Evolutionary conservation across 306 rosid species (phyloP), one percentile per base, ranked within the genome.

Genomic region (Sicyos edulis): DNA sequence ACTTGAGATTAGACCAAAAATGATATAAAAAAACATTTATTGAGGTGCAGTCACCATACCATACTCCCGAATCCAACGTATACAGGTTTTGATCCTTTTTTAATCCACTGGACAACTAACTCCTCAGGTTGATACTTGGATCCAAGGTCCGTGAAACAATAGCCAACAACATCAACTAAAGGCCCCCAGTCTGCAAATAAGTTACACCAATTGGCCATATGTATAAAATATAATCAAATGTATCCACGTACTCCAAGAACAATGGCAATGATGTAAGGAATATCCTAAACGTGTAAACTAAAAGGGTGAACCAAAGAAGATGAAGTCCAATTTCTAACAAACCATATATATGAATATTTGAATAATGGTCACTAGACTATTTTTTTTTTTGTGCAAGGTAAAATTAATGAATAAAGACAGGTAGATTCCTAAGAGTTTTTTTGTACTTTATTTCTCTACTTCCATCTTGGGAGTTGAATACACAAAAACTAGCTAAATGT

Each of bases 61-160:
- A 93, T 93, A 89, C 99, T 93, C 42, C 99, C 99, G 79, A 93
- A 93, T 57, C 99, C 99, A 75, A 93, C 81, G 82, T 91, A 93
- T 76, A 93, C 62, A 34, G 99, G 99, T 75, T 86, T 87, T 4
- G 86, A 74, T 77, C 97, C 97, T 63, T 85, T 85, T 49, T 78
- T 24, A 85, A 93, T 88, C 97, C 99, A 93, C 1, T 81, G 87
- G 51, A 87, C 78, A 80, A 88, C 85, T 47, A 87, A 80, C 40
- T 93, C 91, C 50, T 76, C 47, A 6, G 45, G 45, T 40, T 40
- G 45, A 40, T 40, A 40, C 82, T 88, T 85, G 40, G 89, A 88
- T 69, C 86, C 95, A 69, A 77, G 92, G 82, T 80, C 88, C 75
- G 87, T 60, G 86, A 93, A 91, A 81, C 99, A 93, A 80, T 88